A percentile compares a stretch with the other conserved stretches of the same genome.
These are phyloP conservation scores for Sambucus nigra DNA, from an alignment of 129 eudicot species.

Conservation along the genomic window DNA sequence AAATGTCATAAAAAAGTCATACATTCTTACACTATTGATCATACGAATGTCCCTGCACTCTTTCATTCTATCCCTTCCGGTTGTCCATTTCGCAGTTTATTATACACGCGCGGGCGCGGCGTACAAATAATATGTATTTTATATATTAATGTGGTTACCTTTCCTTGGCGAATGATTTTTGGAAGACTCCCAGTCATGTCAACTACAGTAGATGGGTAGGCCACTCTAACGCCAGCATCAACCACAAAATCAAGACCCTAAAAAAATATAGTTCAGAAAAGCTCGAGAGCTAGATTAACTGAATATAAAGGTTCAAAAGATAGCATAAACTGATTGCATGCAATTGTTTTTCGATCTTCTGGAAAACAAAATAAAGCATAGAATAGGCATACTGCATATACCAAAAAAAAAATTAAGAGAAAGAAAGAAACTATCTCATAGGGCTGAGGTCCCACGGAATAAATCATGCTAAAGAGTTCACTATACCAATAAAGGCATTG, in stretches of 20 bases:
- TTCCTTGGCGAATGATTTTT: slow-evolving; percentile 57
- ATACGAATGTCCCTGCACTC: too few species aligned
- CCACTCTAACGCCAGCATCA: slow-evolving; percentile 81
- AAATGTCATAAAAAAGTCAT: too few species aligned
- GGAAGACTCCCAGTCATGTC: slow-evolving; percentile 71
- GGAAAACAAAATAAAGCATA: neutral
- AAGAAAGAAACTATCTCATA: neutral
- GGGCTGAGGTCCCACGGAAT: neutral
- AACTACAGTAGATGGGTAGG: slow-evolving; percentile 93
- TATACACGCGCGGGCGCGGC: too few species aligned
- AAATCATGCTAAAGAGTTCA: neutral
- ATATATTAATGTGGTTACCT: slow-evolving; percentile 29
- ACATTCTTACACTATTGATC: too few species aligned
- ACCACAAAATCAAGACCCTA: slow-evolving; percentile 94
- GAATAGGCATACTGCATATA: neutral
- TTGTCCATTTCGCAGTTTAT: too few species aligned
- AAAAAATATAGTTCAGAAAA: slow-evolving; percentile 7
- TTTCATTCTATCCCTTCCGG: too few species aligned
- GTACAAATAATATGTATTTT: too few species aligned
- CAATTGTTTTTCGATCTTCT: neutral
- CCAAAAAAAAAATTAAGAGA: neutral
- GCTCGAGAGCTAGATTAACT: neutral
- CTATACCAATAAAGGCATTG: neutral
- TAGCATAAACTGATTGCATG: neutral
- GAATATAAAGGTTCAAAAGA: neutral